Base-by-base conservation (phyloP, 2,329 filamentous ascomycete species). In the Drechslera avenae region DNA sequence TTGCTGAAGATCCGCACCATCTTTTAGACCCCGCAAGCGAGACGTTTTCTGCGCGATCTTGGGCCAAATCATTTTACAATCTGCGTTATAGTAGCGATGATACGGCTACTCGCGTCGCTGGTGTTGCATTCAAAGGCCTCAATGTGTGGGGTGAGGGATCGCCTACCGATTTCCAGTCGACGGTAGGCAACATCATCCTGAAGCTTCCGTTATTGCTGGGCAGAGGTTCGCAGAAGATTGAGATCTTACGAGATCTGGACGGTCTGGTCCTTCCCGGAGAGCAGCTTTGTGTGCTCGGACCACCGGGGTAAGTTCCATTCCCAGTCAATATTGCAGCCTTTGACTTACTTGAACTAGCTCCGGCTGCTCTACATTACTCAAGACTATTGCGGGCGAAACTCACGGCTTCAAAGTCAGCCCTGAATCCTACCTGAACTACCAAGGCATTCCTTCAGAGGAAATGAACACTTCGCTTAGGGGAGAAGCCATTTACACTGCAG, bases 401-500 rank as follows among this genome's bases (percentile, higher is more conserved):
- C 86, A 91, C 63, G 90, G 90, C 40, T 86, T 94, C 59, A 84
- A 82, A 63, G 79, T 93, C 17, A 87, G 88, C 45, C 76, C 87
- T 1, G 76, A 80, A 10, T 86, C 87, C 0, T 86, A 90, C 56
- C 83, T 95, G 67, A 91, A 94, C 74, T 95, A 94, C 68, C 87
- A 93, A 68, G 88, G 86, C 54, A 80, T 89, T 64, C 75, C 83
- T 1, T 81, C 88, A 52, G 76, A 87, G 65, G 83, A 89, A 62
- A 92, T 94, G 88, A 84, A 89, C 71, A 83, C 83, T 2, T 76
- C 81, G 44, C 91, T 91, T 73, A 85, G 88, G 32, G 90, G 90
- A 56, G 90, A 94, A 75, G 88, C 88, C 53, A 91, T 93, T 67
- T 94, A 93, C 73, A 91, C 88, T 0, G 88, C 89, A 48, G 89